phyloP scores from a whole-genome alignment of 1,284 basidiomycete species.

The Naganishia sp. region DNA sequence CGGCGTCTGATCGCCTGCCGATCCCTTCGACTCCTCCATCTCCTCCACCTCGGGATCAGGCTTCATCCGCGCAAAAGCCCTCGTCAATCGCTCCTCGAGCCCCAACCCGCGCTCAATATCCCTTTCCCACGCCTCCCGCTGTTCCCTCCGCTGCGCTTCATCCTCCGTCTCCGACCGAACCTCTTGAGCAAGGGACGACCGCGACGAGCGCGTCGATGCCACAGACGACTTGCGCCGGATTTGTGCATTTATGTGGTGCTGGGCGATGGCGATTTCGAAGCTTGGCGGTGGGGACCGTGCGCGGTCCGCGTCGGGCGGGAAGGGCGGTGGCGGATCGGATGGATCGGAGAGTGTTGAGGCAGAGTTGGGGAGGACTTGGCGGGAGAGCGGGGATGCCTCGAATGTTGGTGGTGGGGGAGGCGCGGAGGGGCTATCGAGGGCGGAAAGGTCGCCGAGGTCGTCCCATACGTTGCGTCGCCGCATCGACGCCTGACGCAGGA shows the following conservation, averaged over 20 bases:
- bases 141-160: constrained; percentile 12
- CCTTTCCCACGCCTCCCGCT: constrained; percentile 23
- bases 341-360: neutral
- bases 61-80: constrained; percentile 13
- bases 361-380: neutral
- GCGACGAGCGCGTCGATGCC: neutral
- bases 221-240: neutral
- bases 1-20: too few species aligned
- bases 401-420: constrained; percentile 7
- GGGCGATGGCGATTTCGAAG: constrained; percentile 20
- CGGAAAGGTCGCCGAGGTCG: constrained; percentile 1
- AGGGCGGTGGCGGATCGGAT: constrained; percentile 29
- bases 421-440: neutral
- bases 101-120: constrained; percentile 15
- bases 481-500: constrained; percentile 27
- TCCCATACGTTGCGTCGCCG: constrained; percentile 31
- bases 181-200: constrained; percentile 9
- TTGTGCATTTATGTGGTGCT: neutral
- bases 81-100: constrained; percentile 20
- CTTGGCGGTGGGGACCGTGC: constrained; percentile 24
- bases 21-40: neutral
- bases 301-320: constrained; percentile 13
- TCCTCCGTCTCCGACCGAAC: constrained; percentile 2
- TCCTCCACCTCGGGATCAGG: neutral
- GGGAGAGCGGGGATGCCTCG: neutral